Base-by-base conservation (phyloP, 805 yeast species). In the Metschnikowia kofuensis region DNA sequence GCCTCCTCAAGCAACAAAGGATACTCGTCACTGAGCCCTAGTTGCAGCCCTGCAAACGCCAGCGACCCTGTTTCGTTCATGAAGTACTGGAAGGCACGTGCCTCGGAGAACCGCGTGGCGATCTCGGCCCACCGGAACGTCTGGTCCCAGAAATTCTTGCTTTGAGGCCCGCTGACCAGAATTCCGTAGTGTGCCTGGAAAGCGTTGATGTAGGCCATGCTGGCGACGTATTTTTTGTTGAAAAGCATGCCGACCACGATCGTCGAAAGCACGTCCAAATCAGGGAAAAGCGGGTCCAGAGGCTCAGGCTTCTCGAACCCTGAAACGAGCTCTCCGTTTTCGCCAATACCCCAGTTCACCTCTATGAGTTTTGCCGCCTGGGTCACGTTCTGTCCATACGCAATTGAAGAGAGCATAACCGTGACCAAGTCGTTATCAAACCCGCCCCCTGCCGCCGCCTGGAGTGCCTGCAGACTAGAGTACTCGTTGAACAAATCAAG, bases 91-190 rank as follows among this genome's bases (percentile, higher is more conserved):
- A 72, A 59, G 15, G 69, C 69, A 14, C 59, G 53, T 26, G 54
- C 49, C 32, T 65, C 63, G 10, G 62, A 58, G 50, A 45, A 71
- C 39, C 59, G 57, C 26, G 76, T 69, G n/a, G 64, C 50, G 32
- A 61, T 50, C 45, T 72, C 69, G 45, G 69, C 62, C 76, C 76
- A 71, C 44, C 61, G 61, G 54, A 73, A 65, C 2, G 70, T 43
- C 38, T 57, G 60, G 48, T 65, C 70, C 76, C 76, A 74, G 48
- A 74, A 65, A 2, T 55, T 43, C 48, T 58, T 59, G 29, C 69
- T 47, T 8, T 45, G 38, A 4, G 37, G 32, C 3, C 47, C 39
- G 12, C 55, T 48, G 27, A 65, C 49, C 36, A 63, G 61, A 26
- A 66, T 45, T 8, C 58, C 48, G 28, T 67, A 73, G 32, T 55